Percentiles rank a stretch among this genome's conserved stretches.
Conservation (phyloP, 2,329 filamentous ascomycete species). For the Pleurostoma richardsiae region DNA sequence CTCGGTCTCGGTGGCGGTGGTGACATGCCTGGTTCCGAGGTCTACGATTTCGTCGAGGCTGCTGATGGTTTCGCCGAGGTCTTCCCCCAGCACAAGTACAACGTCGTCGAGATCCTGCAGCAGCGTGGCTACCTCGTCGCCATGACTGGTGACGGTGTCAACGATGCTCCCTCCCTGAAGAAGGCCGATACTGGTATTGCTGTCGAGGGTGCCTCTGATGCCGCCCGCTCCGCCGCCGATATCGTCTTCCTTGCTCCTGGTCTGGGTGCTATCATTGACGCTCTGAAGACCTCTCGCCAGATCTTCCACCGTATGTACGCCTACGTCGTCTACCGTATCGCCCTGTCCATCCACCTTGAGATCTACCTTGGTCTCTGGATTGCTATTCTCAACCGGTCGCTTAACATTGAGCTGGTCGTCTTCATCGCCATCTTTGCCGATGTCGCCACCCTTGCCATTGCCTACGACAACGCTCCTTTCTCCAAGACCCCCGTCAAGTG, state of each 20-base stretch:
- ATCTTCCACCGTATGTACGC: slow-evolving; percentile 98
- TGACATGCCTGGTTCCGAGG: slow-evolving; percentile 89
- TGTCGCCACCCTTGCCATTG: slow-evolving; percentile 86
- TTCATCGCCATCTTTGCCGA: slow-evolving; percentile 95
- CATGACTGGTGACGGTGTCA: slow-evolving; percentile 96
- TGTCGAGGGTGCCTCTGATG: slow-evolving; percentile 86
- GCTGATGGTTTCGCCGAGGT: slow-evolving; percentile 94
- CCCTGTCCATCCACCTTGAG: slow-evolving; percentile 83
- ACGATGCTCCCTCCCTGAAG: slow-evolving; percentile 88
- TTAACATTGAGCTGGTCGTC: slow-evolving; percentile 84
- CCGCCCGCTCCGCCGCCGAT: slow-evolving; percentile 84
- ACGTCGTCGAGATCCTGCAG: slow-evolving; percentile 88
- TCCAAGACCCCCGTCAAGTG: slow-evolving; percentile 86
- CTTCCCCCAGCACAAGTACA: slow-evolving; percentile 94
- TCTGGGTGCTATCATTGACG: slow-evolving; percentile 88
- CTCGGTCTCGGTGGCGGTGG: slow-evolving; percentile 85
- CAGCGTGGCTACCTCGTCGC: slow-evolving; percentile 90
- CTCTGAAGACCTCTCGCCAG: slow-evolving; percentile 86
- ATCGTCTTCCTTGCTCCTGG: slow-evolving; percentile 91
- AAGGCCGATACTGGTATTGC: slow-evolving; percentile 97
- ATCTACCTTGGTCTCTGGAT: slow-evolving; percentile 92
- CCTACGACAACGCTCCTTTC: slow-evolving; percentile 88
- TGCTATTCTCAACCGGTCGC: slow-evolving; percentile 74
- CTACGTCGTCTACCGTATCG: slow-evolving; percentile 93
- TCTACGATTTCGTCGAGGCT: slow-evolving; percentile 93